Evolutionary conservation across 2,329 filamentous ascomycete genomes (phyloP), one percentile per base, ranked within the genome.

Genomic region (Aspergillus udagawae): DNA sequence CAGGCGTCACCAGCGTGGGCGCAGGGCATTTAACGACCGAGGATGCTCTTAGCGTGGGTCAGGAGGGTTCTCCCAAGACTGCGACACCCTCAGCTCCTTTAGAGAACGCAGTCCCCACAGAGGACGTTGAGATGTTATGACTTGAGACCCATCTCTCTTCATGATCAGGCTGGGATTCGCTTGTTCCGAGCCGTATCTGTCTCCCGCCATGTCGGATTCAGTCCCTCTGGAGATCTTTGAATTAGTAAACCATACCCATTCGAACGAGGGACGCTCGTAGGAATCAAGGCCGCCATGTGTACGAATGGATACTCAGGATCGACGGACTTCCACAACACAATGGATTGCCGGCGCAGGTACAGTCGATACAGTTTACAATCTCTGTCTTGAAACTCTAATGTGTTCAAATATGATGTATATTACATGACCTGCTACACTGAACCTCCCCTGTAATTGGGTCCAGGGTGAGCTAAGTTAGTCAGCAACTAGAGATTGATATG

Each of bases 41-140:
- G 32, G 70, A 72, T 53, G 58, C 57, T 7, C 61, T 63, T 60
- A 64, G 62, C 27, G 52, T 67, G 35, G 68, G 58, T 9, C 63
- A 62, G 20, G 59, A 59, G 53, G 63, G 56, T 21, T 70, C 66
- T 9, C 66, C 67, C 5, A 64, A 57, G 48, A 50, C 52, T 10
- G 66, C 62, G 28, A 49, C 51, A 17, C 53, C 63, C 21, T 51
- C 57, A 9, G 51, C 57, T 14, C 63, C 60, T 20, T 53, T 59
- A 10, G 58, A 67, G 20, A 59, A 53, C 28, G 51, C 55, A 21
- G 58, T 52, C 14, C 62, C 51, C 20, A 65, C 68, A 48, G 71
- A 66, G 29, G 71, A 73, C 60, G 56, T 68, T 48, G 69, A 72
- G 51, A 71, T 71, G 68, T 65, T 61, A 48, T 66, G 60, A 67